Evolutionary conservation across 306 rosid genomes (phyloP), one percentile per base, ranked within the genome.

Genomic region (Dicorynia guianensis): DNA sequence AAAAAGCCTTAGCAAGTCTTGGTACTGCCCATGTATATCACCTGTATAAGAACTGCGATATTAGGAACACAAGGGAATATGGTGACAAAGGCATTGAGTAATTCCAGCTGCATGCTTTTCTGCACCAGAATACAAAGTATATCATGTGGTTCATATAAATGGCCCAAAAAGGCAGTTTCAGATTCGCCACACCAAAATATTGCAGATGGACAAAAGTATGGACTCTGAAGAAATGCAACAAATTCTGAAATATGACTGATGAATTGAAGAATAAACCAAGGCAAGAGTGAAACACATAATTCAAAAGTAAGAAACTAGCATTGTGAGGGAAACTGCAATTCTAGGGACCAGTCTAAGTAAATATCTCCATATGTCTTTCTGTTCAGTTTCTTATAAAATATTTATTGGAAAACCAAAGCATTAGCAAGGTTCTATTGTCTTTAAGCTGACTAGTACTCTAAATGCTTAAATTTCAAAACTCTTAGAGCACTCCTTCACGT

Each of bases 1-100:
- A 39, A 90, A 93, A n/a, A 90, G 76, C 83, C 92, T 80, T 56
- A 93, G 72, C 11, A 93, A 85, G 79, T 90, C 96, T 81, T 55
- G 92, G 78, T 86, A 93, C 62, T 93, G 97, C 30, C 97, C 97
- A 67, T 93, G 97, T 74, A 93, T 87, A 78, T 93, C 97, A 82
- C 96, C 96, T 93, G 86, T 81, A 85, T 70, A 47, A 75, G 12
- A 74, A 48, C 48, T 63, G 30, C 80, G 73, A 71, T 43, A 74
- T 85, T 52, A 79, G 76, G 49, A 84, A 71, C 80, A 71, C 80
- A 69, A 19, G 35, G 60, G 17, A 50, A 70, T 14, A 67, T 19
- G 17, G 38, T 18, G 44, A 72, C 39, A 76, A 33, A 79, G 52
- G 17, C 38, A 63, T 57, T 33, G 56, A 69, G 40, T 1, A 44